These are phyloP conservation scores for Mollisiaceae sp. DNA, from an alignment of 2,329 filamentous ascomycete species.

Conservation along the genomic window DNA sequence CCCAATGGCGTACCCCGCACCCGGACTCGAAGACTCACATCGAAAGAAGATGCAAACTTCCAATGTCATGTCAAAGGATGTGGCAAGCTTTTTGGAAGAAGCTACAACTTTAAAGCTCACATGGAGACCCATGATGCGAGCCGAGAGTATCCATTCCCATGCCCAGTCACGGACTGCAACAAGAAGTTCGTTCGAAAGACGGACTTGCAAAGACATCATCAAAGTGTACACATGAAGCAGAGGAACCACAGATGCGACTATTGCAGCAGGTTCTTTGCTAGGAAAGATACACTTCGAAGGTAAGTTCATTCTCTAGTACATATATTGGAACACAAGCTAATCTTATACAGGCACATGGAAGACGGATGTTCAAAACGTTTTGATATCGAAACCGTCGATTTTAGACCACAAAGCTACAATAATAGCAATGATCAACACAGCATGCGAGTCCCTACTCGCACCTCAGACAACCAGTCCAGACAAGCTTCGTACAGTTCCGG, in stretches of 20 bases:
- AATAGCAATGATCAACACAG: constrained; percentile 24
- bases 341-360: constrained; percentile 67
- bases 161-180: constrained; percentile 66
- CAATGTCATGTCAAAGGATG: constrained; percentile 73
- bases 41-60: constrained; percentile 72
- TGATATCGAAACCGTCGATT: constrained; percentile 42
- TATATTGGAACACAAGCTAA: constrained; percentile 18
- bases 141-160: constrained; percentile 73
- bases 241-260: constrained; percentile 72
- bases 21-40: constrained; percentile 58
- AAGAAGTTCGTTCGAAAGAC: constrained; percentile 84
- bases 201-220: constrained; percentile 69
- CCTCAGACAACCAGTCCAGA: constrained; percentile 29
- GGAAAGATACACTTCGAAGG: constrained; percentile 84
- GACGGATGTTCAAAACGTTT: constrained; percentile 76
- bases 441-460: constrained; percentile 28
- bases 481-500: constrained; percentile 37
- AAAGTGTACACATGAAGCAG: constrained; percentile 75
- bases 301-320: constrained; percentile 42
- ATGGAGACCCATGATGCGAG: constrained; percentile 82
- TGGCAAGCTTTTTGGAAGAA: constrained; percentile 78
- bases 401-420: constrained; percentile 38
- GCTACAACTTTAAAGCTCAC: constrained; percentile 87
- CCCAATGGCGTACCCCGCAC: constrained; percentile 37
- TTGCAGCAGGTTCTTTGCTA: constrained; percentile 74